These are phyloP conservation scores for Neoconidiobolus thromboides DNA, from an alignment of 371 early-diverging fungal species.

Conservation along the genomic window DNA sequence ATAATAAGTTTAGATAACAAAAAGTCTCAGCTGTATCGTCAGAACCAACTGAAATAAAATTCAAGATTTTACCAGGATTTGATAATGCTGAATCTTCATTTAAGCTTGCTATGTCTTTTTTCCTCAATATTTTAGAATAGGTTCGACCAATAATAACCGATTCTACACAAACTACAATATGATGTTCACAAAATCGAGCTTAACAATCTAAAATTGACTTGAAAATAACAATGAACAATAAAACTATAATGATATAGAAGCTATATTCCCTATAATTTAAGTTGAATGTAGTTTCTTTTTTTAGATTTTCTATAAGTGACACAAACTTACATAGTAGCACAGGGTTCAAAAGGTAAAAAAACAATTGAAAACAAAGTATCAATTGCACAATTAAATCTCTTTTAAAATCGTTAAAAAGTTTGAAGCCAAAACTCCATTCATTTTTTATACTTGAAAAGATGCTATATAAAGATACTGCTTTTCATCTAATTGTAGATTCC, in stretches of 20 bases:
- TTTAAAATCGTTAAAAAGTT: background rate
- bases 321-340: background rate
- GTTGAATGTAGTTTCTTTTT: background rate
- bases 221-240: conserved; percentile 27
- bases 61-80: conserved; percentile 51
- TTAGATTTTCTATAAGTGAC: background rate
- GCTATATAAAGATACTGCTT: background rate
- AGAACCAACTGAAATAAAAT: conserved; percentile 63
- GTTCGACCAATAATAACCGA: conserved; percentile 37
- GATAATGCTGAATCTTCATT: no score
- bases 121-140: conserved; percentile 28
- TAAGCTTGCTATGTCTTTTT: conserved; percentile 12
- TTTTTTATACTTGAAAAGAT: background rate
- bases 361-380: background rate
- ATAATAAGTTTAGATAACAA: conserved; percentile 23
- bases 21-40: conserved; percentile 21
- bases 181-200: conserved; percentile 5
- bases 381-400: background rate
- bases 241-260: background rate
- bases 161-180: conserved; percentile 11
- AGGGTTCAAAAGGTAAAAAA: background rate
- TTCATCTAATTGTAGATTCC: conserved; percentile 1
- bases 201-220: conserved; percentile 8
- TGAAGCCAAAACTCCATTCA: background rate
- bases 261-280: background rate